Evolutionary conservation across 257 asterid species (phyloP).

Genomic region (Jacaranda mimosifolia): DNA sequence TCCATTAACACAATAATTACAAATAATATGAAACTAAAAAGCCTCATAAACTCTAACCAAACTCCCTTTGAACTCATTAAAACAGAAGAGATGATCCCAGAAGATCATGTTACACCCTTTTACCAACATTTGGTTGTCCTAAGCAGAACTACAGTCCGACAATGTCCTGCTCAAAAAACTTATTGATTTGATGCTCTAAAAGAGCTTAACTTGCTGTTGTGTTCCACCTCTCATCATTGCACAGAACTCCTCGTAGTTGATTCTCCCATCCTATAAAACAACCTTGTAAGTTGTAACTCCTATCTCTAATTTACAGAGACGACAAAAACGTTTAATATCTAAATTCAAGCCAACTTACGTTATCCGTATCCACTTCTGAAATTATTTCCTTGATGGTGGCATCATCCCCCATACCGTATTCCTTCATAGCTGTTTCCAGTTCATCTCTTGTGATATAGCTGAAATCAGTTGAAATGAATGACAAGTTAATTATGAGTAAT

Average conservation of each 20-base stretch:
- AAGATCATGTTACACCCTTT: constrained; percentile 13
- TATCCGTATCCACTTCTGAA: constrained; percentile 75
- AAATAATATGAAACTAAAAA: constrained; percentile 27
- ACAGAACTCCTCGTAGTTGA: constrained; percentile 89
- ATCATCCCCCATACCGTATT: constrained; percentile 73
- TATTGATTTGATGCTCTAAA: constrained; percentile 41
- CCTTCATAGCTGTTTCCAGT: constrained; percentile 78
- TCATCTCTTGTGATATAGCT: constrained; percentile 76
- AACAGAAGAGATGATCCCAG: constrained; percentile 17
- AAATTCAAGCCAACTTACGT: constrained; percentile 51
- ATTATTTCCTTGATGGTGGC: constrained; percentile 71
- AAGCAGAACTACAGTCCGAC: constrained; percentile 23
- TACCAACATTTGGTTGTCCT: constrained; percentile 11
- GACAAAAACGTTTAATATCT: not conserved
- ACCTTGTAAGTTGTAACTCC: constrained; percentile 28
- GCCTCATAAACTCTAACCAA: constrained; percentile 33
- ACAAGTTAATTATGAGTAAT: not conserved
- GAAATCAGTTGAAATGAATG: constrained; percentile 29
- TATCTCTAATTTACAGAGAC: not conserved
- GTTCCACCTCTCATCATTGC: constrained; percentile 97
- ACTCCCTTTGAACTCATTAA: constrained; percentile 17
- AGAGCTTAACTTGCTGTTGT: constrained; percentile 62
- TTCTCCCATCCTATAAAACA: constrained; percentile 71
- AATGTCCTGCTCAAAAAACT: constrained; percentile 30
- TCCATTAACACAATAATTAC: constrained; percentile 27